Evolutionary conservation across 495 filamentous ascomycete genomes (phyloP), one percentile per base, ranked within the genome.

Genomic region (Rhizodiscina lignyota): DNA sequence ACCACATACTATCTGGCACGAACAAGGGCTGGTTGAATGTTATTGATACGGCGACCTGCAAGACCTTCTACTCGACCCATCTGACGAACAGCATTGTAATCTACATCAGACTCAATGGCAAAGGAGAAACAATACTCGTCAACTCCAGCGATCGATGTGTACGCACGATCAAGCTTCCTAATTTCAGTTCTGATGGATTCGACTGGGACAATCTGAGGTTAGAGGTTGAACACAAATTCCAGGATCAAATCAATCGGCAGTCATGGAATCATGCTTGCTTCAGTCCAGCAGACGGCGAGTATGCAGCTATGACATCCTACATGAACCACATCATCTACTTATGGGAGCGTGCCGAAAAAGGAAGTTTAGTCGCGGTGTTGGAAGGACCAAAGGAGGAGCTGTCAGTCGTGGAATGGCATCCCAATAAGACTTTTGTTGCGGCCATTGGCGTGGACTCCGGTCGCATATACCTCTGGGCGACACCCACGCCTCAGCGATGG

Each of bases 301-400:
- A 85, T 48, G 79, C 96, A 27, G 79, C 81, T 5, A 91, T 91
- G 13, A 85, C 80, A 18, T 94, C 89, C 1, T 91, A 78, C 54
- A 94, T 93, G 64, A 96, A 94, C 51, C 83, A 93, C 37, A 87
- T 96, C 51, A 79, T 99, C 40, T 96, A 96, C 56, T 83, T 99
- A 30, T 99, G 89, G 89, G 89, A 99, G 59, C 73, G 89, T 32
- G 77, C 74, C 34, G n/a, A n/a, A n/a, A 77, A 84, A 50, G 89
- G 87, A n/a, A 87, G 80, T 42, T 60, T 99, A 15, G 85, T 92
- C 32, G 87, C 91, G 55, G 96, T 99, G 60, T 63, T 96, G 13
- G 89, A 99, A 52, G 85, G 85, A 0, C 82, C 87, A 5, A 84
- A 84, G 40, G 89, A 99, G 55, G 89, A 99, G 52, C 70, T 93